Percentiles rank a stretch among this genome's conserved stretches.
phyloP scores from a whole-genome alignment of 768 basidiomycete genomes.

The Gymnopilus junonius region DNA sequence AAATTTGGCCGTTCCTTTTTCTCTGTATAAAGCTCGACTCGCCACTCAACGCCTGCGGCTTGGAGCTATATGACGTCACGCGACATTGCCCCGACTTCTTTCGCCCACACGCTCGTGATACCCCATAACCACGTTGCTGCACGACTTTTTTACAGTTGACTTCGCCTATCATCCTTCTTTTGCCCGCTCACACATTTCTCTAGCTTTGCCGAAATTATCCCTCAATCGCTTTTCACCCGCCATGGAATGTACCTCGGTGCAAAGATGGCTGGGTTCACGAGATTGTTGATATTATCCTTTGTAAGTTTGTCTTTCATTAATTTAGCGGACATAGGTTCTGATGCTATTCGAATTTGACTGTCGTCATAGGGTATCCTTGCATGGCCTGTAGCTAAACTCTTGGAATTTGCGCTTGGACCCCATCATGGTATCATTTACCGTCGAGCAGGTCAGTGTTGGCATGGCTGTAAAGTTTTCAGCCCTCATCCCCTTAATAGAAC shows the following conservation, averaged over 20 bases:
- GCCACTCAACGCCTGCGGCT: neutral
- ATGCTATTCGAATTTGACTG: neutral
- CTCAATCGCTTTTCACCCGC: constrained; percentile 90
- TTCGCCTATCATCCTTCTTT: neutral
- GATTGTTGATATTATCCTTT: constrained; percentile 67
- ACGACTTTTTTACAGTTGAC: neutral
- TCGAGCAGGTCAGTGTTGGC: constrained; percentile 50
- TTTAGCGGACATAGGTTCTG: constrained; percentile 8
- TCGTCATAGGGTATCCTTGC: constrained; percentile 64
- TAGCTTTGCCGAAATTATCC: constrained; percentile 92
- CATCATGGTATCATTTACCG: constrained; percentile 94
- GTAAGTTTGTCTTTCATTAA: constrained; percentile 41
- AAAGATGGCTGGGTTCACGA: constrained; percentile 78
- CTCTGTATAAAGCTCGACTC: neutral
- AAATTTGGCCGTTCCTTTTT: neutral
- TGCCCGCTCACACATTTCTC: constrained; percentile 5
- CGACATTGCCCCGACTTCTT: constrained; percentile 1
- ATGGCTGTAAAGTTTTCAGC: neutral
- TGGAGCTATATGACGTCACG: constrained; percentile 16
- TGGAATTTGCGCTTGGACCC: constrained; percentile 76
- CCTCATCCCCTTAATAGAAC: constrained; percentile 45
- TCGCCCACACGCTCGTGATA: neutral
- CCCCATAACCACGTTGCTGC: neutral
- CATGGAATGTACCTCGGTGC: constrained; percentile 90
- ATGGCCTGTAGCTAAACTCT: constrained; percentile 86